Evolutionary conservation across 371 early-diverging fungal species (phyloP).

Genomic region (Rhizopus stolonifer): DNA sequence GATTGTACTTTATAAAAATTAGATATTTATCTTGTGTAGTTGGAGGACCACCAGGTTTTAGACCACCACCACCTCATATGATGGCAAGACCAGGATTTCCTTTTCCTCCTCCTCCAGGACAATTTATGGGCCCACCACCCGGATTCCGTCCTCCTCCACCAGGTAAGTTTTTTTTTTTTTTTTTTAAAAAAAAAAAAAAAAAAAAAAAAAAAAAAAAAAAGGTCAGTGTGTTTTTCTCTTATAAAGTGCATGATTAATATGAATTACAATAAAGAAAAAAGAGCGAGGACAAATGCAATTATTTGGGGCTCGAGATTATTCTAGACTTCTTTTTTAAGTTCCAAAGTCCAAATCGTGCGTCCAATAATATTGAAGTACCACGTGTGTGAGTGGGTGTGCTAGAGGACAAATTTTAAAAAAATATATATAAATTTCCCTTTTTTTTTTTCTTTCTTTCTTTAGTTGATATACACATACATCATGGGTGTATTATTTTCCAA

Average conservation of each 20-base stretch:
- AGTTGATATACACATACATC: background rate
- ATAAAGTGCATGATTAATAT: too few species aligned
- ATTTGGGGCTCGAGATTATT: too few species aligned
- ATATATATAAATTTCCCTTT: background rate
- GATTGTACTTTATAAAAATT: background rate
- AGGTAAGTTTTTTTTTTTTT: background rate
- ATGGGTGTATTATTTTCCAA: conserved; percentile 16
- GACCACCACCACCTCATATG: conserved; percentile 48
- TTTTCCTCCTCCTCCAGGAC: conserved; percentile 51
- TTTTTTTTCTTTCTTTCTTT: conserved; percentile 7
- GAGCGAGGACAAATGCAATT: too few species aligned
- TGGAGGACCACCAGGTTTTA: conserved; percentile 26
- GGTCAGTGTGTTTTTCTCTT: too few species aligned
- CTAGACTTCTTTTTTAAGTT: too few species aligned
- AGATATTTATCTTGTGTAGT: conserved; percentile 4
- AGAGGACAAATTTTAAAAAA: background rate
- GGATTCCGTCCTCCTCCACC: conserved; percentile 30
- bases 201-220: too few species aligned
- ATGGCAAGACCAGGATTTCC: conserved; percentile 54
- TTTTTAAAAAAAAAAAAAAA: background rate
- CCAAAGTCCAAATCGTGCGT: too few species aligned
- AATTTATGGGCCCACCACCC: conserved; percentile 44
- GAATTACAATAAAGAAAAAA: too few species aligned
- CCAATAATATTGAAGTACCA: too few species aligned
- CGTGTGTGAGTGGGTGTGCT: conserved; percentile 7